Base-by-base conservation (phyloP, 192 early-diverging fungal species). In the Linnemannia exigua region DNA sequence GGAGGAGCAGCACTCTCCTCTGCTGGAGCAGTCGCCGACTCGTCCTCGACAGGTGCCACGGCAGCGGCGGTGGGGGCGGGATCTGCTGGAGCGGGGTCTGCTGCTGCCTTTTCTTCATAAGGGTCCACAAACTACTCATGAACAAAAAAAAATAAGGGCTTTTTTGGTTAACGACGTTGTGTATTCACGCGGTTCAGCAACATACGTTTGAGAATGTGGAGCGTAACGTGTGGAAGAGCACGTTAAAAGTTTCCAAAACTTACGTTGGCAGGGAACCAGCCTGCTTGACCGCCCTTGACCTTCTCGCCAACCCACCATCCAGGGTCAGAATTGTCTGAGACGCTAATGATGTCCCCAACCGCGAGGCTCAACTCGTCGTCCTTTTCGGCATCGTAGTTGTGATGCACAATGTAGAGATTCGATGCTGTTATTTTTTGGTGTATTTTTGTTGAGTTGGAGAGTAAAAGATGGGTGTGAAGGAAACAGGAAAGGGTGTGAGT, bases 321-420 rank as follows among this genome's bases (percentile, higher is more conserved):
- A 67, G 79, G 74, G 70, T 93, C 91, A 33, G 91, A 88, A 54
- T 89, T 88, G 72, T 91, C 89, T 17, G 90, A 89, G 15, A 95
- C 90, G 25, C 86, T 89, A 28, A 95, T 88, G 47, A 88, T 76
- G 44, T 94, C 93, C 72, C 90, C 93, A 12, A 88, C 86, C 54
- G 88, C 74, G 70, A 95, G 88, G 67, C 88, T 80, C 74, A 95
- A 68, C 76, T 95, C 94, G 76, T 94, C 94, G 25, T 92, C 89
- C 70, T 91, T 90, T 44, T 89, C 87, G 44, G 92, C 93, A 54
- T 90, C 91, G 50, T 91, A 95, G 36, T 74, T 31, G 70, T 89
- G 88, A 80, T 90, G 88, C 52, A 77, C 90, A 48, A 79, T 80
- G 72, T 87, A 90, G 19, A 44, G 44, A 9, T 48, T 51, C n/a